Base-by-base conservation (phyloP, 139 green algal genomes). In the Coccomyxa sp. region DNA sequence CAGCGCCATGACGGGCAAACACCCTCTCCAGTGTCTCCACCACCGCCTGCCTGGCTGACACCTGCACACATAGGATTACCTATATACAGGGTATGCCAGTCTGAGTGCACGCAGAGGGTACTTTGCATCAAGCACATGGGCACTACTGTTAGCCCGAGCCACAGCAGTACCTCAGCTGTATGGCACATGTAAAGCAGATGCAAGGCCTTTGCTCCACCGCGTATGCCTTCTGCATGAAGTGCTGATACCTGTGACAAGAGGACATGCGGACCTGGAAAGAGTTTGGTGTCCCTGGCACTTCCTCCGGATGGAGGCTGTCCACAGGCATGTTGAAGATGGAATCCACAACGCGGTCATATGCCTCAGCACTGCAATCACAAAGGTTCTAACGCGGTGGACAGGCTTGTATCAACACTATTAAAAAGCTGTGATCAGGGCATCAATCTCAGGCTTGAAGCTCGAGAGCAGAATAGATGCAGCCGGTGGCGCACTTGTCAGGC, bases 331-430 rank as follows among this genome's bases (percentile, higher is more conserved):
- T 75, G 76, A 97, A 97, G 7, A 96, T 75, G 0, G 90, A 89
- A 24, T 92, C 91, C 69, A 97, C 78, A 31, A 96, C 86, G 16
- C 88, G 85, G 38, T 94, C 89, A 72, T 92, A 86, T 0, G 87
- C 70, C 16, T 80, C 79, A 12, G 36, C 68, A n/a, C 74, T 82
- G 78, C 50, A 64, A 64, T 64, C 5, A 22, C 50, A 64, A 7
- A 64, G 22, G 50, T 6, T 64, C 50, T 22, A 64, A 1, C 50
- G 22, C n/a, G n/a, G n/a, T n/a, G n/a, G n/a, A n/a, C n/a, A n/a
- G n/a, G n/a, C n/a, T n/a, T n/a, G n/a, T n/a, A n/a, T n/a, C n/a
- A n/a, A n/a, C n/a, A n/a, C n/a, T n/a, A n/a, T n/a, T n/a, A n/a
- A n/a, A n/a, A n/a, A n/a, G n/a, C n/a, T n/a, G n/a, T n/a, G n/a